Evolutionary conservation across 768 basidiomycete species (phyloP), one percentile per base, ranked within the genome.

Genomic region (Mycena leptocephala): DNA sequence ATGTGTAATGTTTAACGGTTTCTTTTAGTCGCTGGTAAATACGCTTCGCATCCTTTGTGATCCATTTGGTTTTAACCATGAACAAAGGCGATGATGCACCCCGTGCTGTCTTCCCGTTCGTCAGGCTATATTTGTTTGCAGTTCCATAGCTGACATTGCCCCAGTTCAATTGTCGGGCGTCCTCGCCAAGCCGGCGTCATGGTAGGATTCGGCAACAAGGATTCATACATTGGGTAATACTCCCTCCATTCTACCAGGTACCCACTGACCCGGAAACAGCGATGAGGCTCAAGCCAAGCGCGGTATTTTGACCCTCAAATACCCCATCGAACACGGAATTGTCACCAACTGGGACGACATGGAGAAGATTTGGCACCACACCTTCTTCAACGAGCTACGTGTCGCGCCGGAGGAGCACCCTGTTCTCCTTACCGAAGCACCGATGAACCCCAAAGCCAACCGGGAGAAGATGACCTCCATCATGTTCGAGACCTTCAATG

Each of bases 401-500:
- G 92, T 93, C 82, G 92, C 92, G 7, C 93, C 93, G 41, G 92
- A 93, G 82, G 92, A 94, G 86, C 92, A 93, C 89, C 92, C 93
- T 77, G 90, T 93, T 80, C 87, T 94, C 53, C 88, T 93, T 80
- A 93, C 93, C 76, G 93, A 94, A 83, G 92, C 93, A 37, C 93
- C 93, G n/a, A 86, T 93, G 79, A 94, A 94, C 88, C 92, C 93
- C 75, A 93, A 93, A 86, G 90, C 90, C 69, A 93, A 93, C 89
- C 84, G 92, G 78, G 92, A 93, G 85, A 92, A 92, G 89, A 92
- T 90, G 89, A 93, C 92, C 73, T 91, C 92, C 83, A 93, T 93
- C 91, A 93, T 93, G 92, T 93, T 93, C 85, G 92, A 93, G 86
- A 93, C 93, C 35, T 93, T 93, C 90, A 93, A 92, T 85, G 91